Conservation (phyloP, 805 yeast species). For the Lipomyces oligophaga region DNA sequence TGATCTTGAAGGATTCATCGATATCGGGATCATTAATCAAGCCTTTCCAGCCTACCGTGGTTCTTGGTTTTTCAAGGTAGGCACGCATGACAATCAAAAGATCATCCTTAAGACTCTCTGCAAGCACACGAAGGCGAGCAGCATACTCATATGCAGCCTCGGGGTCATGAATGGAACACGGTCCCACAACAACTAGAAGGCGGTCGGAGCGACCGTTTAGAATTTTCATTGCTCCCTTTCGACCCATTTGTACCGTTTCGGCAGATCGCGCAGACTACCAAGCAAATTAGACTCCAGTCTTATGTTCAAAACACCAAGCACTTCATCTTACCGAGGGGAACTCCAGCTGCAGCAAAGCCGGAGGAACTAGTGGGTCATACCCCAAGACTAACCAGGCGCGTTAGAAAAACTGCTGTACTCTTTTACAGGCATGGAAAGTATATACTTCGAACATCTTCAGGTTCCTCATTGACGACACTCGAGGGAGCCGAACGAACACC, state of each 20-base stretch:
- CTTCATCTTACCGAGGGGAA: slow-evolving; percentile 45
- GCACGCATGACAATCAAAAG: slow-evolving; percentile 92
- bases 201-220: slow-evolving; percentile 77
- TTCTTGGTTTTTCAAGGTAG: slow-evolving; percentile 95
- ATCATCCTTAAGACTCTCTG: slow-evolving; percentile 70
- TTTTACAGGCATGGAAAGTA: neutral
- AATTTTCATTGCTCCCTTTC: slow-evolving; percentile 73
- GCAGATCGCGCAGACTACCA: slow-evolving; percentile 13
- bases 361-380: slow-evolving; percentile 91
- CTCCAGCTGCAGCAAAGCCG: slow-evolving; percentile 84
- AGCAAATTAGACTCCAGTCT: neutral
- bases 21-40: slow-evolving; percentile 94
- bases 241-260: slow-evolving; percentile 67
- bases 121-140: slow-evolving; percentile 56
- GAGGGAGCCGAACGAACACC: slow-evolving; percentile 21
- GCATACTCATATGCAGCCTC: slow-evolving; percentile 88
- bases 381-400: slow-evolving; percentile 42
- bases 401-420: neutral
- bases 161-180: slow-evolving; percentile 94
- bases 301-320: neutral
- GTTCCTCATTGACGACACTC: slow-evolving; percentile 28
- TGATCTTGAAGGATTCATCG: slow-evolving; percentile 86
- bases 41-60: slow-evolving; percentile 99
- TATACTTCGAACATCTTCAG: slow-evolving; percentile 32
- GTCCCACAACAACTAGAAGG: slow-evolving; percentile 85